Base-by-base conservation (phyloP, 768 basidiomycete species). In the Tulasnella sp. region DNA sequence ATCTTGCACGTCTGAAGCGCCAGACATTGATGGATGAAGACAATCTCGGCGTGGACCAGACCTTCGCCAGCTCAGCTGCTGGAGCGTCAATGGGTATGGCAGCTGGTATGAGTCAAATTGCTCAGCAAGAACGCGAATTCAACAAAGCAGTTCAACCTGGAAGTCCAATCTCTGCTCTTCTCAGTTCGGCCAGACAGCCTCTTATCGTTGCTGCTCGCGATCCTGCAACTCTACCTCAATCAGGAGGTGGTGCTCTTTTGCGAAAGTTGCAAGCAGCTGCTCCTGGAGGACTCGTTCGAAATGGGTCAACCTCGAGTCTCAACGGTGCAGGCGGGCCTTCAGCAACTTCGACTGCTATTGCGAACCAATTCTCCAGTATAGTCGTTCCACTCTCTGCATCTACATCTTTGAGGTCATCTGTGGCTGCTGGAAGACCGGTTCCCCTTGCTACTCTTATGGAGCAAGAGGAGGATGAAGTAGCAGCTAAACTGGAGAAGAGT, bases 101-200 rank as follows among this genome's bases (percentile, higher is more conserved):
- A 15, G 13, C 27, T 4, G 37, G 35, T 10, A 9, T 24, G 16
- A 25, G 29, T 31, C 13, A n/a, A 16, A 44, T 12, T n/a, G 37
- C 55, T 16, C 75, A 88, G 59, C 86, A 89, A 62, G 95, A 99
- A 74, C 82, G 83, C 63, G 95, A 98, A 65, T 96, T 98, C 80
- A 83, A 85, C 69, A 81, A 83, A 60, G 95, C 91, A 1, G 87
- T 98, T 1, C 88, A 91, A 61, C 93, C 92, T 5, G 90, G 87
- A 37, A 87, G 83, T 55, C 95, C 95, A 0, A 92, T 99, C 54
- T 86, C 87, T 25, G 88, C 87, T 2, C 68, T 99, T 43, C 74
- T 99, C 59, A 83, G 62, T 58, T 90, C 88, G 2, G 91, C 91
- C 5, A 74, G 83, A 53, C 86, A 90, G 64, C 91, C 91, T 0